These are phyloP conservation scores for Leptographium procerum DNA, from an alignment of 2,329 filamentous ascomycete genomes.

Conservation along the genomic window DNA sequence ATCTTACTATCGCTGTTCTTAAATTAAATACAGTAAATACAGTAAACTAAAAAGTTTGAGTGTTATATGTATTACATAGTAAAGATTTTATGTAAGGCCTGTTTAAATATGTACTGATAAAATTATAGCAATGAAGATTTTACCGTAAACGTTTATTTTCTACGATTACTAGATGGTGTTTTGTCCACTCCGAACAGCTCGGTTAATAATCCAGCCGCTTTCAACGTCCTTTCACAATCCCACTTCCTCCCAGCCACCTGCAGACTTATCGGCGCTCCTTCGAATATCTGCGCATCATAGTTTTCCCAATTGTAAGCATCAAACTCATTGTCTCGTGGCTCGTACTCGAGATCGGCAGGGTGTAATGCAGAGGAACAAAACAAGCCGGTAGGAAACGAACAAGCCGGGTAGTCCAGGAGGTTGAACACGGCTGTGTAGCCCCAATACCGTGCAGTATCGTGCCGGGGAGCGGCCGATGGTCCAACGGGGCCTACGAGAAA, in stretches of 20 bases:
- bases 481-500: background rate
- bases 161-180: background rate
- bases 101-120: no score
- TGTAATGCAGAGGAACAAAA: background rate
- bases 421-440: background rate
- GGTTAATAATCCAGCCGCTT: background rate
- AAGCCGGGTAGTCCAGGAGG: background rate
- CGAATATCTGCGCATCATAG: background rate
- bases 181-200: background rate
- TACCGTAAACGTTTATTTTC: background rate
- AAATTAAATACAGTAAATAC: no score
- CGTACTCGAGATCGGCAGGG: background rate
- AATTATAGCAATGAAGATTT: no score
- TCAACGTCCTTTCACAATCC: background rate
- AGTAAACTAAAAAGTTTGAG: no score
- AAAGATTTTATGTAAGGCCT: no score
- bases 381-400: background rate
- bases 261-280: background rate
- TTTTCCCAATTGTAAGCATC: constrained; percentile 1
- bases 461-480: background rate
- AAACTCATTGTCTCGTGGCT: background rate
- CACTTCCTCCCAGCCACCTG: background rate
- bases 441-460: background rate
- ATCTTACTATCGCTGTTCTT: no score
- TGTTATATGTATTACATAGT: no score